A percentile compares a stretch with the other conserved stretches of the same genome.
Evolutionary conservation across 148 eudicot genomes (phyloP).

Genomic region (Rhododendron simsii): DNA sequence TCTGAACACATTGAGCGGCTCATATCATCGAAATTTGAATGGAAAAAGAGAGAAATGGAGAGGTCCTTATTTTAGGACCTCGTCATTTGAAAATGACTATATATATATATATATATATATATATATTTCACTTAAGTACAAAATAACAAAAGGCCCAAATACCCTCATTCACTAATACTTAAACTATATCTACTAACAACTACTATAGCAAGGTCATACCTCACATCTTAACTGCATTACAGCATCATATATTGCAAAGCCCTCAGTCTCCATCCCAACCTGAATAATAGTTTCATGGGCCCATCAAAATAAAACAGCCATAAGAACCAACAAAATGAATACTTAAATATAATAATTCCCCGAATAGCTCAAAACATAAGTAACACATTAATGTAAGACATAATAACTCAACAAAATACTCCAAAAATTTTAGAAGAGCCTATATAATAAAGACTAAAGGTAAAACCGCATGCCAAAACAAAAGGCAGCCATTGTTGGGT

Average conservation of each 20-base stretch:
- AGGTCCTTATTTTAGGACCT: no score
- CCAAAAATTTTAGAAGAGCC: neutral
- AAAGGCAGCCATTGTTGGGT: neutral
- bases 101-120: no score
- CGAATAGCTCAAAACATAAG: neutral
- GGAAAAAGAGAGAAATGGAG: no score
- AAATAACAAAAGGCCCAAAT: neutral
- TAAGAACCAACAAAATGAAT: neutral
- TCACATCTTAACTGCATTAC: slow-evolving; percentile 74
- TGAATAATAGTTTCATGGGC: slow-evolving; percentile 20
- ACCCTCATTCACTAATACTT: neutral
- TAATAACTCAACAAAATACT: neutral
- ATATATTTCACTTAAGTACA: neutral
- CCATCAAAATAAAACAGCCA: slow-evolving; percentile 6
- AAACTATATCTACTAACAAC: neutral
- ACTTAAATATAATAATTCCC: neutral
- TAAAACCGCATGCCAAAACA: neutral
- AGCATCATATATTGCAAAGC: slow-evolving; percentile 94
- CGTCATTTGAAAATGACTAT: no score
- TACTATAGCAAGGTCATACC: slow-evolving; percentile 31
- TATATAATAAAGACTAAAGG: neutral
- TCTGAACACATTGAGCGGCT: no score
- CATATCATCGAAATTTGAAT: no score
- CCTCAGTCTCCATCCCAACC: slow-evolving; percentile 86
- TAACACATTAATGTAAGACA: neutral